phyloP scores from a whole-genome alignment of 768 basidiomycete species.

The Kwoniella botswanensis region DNA sequence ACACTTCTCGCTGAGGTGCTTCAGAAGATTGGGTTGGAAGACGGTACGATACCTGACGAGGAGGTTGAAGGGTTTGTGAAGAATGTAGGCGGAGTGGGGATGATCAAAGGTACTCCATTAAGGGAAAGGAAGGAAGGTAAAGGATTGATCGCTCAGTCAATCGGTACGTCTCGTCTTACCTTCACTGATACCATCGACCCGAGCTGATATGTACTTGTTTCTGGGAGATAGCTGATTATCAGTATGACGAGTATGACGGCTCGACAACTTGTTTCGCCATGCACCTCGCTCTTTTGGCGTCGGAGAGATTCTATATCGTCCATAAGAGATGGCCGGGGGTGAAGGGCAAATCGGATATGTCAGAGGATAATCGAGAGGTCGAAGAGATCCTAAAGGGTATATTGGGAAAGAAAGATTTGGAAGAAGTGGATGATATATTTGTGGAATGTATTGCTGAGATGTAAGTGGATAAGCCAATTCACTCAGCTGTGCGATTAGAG shows the following conservation, averaged over 20 bases:
- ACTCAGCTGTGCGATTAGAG: not conserved
- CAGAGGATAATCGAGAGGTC: constrained; percentile 29
- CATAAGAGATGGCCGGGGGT: constrained; percentile 57
- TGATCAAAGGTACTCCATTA: constrained; percentile 56
- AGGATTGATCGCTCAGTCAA: constrained; percentile 39
- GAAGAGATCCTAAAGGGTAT: constrained; percentile 28
- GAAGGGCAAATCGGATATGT: constrained; percentile 22
- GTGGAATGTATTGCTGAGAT: constrained; percentile 69
- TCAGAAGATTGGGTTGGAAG: constrained; percentile 42
- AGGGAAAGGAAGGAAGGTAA: constrained; percentile 42
- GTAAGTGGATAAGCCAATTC: constrained; percentile 63
- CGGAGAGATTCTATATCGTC: constrained; percentile 49
- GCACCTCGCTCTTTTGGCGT: constrained; percentile 56
- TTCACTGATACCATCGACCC: not conserved
- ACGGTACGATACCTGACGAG: constrained; percentile 47
- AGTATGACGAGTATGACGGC: constrained; percentile 10
- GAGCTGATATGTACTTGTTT: not conserved
- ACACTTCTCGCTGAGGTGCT: constrained; percentile 42
- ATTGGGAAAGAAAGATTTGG: constrained; percentile 1
- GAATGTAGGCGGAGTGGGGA: constrained; percentile 57
- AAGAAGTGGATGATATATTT: constrained; percentile 24
- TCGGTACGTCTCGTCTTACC: constrained; percentile 49
- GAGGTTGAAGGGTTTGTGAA: constrained; percentile 59
- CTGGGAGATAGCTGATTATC: not conserved
- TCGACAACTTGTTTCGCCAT: constrained; percentile 44